Evolutionary conservation across 139 green algal genomes (phyloP), one percentile per base, ranked within the genome.

Genomic region (Penium margaritaceum): DNA sequence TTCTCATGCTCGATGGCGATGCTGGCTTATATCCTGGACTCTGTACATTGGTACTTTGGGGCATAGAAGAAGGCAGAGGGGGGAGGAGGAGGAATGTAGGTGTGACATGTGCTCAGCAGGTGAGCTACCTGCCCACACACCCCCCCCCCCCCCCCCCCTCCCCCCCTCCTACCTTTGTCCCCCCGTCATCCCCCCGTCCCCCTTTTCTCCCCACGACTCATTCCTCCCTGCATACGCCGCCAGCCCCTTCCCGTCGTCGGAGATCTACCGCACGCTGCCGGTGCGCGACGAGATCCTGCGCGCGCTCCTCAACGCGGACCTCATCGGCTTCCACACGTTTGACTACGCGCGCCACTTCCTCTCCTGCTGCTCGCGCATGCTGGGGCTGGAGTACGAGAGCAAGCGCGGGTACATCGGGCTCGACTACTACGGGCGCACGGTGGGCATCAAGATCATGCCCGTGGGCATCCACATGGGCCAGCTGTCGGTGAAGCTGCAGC

Each of bases 321-420:
- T 97, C 12, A 90, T 98, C 39, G 91, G 91, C 38, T 98, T 98
- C 83, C 93, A 98, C 84, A 97, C 91, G 0, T 98, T 97, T 85
- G 93, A 98, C 84, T 98, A 98, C 83, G 93, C 93, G 63, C 85
- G 93, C 5, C 93, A 98, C 87, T 98, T 98, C 75, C 84, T 98
- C 74, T 96, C 89, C 7, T 97, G 91, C 84, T 95, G 88, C 80
- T 89, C 83, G 7, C 89, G 94, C 67, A 96, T 97, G 90, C 87
- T 99, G 63, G 94, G 94, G 0, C 81, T 98, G 35, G 92, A 96
- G 82, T 91, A 96, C 84, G 87, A 92, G 71, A 94, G 91, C 0
- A 89, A 79, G 82, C 67, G 81, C 15, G 89, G 93, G 5, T 84
- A 84, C 78, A 96, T 99, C 77, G 89, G 87, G 29, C 78, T 99